Percentiles rank a stretch among this genome's conserved stretches.
These are phyloP conservation scores for Diaporthe citriasiana DNA, from an alignment of 2,329 filamentous ascomycete genomes.

Conservation along the genomic window DNA sequence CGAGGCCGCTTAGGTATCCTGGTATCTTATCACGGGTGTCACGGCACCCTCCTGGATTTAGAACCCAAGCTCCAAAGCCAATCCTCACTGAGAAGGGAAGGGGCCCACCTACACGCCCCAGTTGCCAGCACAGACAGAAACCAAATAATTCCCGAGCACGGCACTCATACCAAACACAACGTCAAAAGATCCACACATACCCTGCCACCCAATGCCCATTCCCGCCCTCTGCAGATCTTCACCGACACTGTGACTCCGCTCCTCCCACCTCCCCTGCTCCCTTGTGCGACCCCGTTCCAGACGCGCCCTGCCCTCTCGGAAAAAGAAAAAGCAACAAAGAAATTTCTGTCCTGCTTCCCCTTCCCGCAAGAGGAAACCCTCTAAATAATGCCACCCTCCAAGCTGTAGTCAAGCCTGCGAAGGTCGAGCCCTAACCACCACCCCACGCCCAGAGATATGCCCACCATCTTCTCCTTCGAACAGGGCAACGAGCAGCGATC, in stretches of 20 bases:
- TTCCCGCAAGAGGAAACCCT: not conserved
- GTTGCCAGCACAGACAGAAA: constrained; percentile 28
- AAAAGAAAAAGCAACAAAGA: not conserved
- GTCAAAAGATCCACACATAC: constrained; percentile 5
- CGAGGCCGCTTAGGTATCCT: constrained; percentile 10
- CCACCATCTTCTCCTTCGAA: constrained; percentile 77
- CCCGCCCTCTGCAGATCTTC: constrained; percentile 19
- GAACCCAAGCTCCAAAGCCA: not conserved
- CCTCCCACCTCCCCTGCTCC: not conserved
- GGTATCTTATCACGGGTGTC: constrained; percentile 23
- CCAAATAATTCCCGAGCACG: constrained; percentile 22
- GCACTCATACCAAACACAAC: constrained; percentile 5
- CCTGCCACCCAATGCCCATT: not conserved
- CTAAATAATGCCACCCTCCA: constrained; percentile 37
- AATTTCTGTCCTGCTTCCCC: not conserved
- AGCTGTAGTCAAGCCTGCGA: constrained; percentile 41
- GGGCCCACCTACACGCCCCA: constrained; percentile 15
- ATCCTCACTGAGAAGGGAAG: constrained; percentile 2
- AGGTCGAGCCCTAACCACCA: constrained; percentile 33
- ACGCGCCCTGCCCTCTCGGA: not conserved
- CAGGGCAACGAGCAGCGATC: constrained; percentile 73
- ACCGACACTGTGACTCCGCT: constrained; percentile 33
- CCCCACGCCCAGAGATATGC: constrained; percentile 59
- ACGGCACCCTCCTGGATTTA: not conserved
- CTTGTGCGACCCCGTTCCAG: not conserved